Evolutionary conservation across 2,329 filamentous ascomycete species (phyloP).

Genomic region (Amauroascus niger): DNA sequence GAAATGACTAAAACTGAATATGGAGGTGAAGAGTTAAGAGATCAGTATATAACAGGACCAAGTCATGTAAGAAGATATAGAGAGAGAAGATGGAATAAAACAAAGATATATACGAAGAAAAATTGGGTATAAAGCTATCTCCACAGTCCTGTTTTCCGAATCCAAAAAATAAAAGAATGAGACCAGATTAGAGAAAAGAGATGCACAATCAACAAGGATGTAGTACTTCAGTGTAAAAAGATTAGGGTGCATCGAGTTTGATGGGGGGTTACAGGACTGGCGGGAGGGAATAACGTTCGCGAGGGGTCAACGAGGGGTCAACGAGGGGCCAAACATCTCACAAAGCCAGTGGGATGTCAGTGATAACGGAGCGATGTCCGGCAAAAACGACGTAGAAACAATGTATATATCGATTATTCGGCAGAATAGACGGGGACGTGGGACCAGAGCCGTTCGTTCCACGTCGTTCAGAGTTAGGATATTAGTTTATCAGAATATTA

Average conservation of each 20-base stretch:
- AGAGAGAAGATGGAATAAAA: background rate
- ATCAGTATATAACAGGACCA: background rate
- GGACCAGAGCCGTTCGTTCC: background rate
- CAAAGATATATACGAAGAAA: background rate
- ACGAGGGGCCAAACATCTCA: too few relatives aligned
- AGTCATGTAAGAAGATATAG: background rate
- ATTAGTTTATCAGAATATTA: too few relatives aligned
- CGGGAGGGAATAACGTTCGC: too few relatives aligned
- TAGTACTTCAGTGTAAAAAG: too few relatives aligned
- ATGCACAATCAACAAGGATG: background rate
- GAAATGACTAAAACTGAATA: background rate
- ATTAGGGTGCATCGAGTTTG: too few relatives aligned
- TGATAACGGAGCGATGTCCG: too few relatives aligned
- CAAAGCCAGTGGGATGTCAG: too few relatives aligned
- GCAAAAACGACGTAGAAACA: too few relatives aligned
- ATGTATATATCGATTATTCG: background rate
- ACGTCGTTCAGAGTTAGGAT: background rate
- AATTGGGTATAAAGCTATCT: conserved; percentile 11
- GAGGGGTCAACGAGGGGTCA: too few relatives aligned
- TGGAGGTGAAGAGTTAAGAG: background rate
- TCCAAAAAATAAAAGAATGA: background rate
- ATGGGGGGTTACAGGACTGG: too few relatives aligned
- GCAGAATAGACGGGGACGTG: background rate
- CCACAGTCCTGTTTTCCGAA: conserved; percentile 6
- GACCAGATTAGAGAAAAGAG: background rate